Percentiles rank a stretch among this genome's conserved stretches.
phyloP scores from a whole-genome alignment of 1,284 basidiomycete species.

The Ganoderma lucidum region DNA sequence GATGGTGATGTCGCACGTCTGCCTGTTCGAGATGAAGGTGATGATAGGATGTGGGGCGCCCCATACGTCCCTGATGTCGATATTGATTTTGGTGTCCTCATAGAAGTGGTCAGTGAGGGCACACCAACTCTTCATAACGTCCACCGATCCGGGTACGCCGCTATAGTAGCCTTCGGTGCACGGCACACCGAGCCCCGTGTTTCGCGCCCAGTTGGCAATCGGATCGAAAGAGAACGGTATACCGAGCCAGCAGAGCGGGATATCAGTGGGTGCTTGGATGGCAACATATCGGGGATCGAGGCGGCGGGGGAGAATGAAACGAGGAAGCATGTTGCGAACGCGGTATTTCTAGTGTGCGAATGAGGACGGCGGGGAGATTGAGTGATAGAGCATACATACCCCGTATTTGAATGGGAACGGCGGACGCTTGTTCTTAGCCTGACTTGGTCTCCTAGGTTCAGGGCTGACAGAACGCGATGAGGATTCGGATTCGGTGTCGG shows the following conservation, averaged over 20 bases:
- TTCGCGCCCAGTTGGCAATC: neutral
- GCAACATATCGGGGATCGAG: conserved; percentile 3
- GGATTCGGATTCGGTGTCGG: neutral
- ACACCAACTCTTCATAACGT: neutral
- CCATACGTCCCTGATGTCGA: neutral
- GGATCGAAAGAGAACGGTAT: neutral
- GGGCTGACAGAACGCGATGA: neutral
- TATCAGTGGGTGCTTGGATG: neutral
- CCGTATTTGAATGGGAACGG: neutral
- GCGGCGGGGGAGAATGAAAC: neutral
- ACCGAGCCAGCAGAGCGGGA: neutral
- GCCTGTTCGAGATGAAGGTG: neutral
- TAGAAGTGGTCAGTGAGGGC: neutral
- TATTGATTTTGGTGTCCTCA: neutral
- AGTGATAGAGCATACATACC: neutral
- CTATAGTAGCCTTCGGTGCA: neutral
- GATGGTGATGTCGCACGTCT: neutral
- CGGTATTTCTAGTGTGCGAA: neutral
- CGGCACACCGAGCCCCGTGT: neutral
- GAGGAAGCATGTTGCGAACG: conserved; percentile 2
- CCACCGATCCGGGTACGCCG: neutral
- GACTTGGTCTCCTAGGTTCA: neutral
- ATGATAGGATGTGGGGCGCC: neutral
- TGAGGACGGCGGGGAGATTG: neutral
- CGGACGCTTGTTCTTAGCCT: neutral